Base-by-base conservation (phyloP, 805 yeast species). In the Ogataea paradorogensis region DNA sequence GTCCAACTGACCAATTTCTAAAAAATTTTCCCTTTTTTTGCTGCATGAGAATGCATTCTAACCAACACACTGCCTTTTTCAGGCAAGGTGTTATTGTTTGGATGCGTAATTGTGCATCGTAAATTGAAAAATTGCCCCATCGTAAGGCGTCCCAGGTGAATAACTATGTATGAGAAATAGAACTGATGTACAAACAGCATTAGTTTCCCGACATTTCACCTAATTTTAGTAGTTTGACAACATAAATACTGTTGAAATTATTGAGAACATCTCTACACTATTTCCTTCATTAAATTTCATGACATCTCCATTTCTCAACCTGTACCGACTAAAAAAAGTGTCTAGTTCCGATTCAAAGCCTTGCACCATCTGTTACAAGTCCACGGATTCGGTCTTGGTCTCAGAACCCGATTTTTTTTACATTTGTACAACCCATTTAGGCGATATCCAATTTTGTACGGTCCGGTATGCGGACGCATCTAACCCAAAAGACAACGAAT, bases 391-490 rank as follows among this genome's bases (percentile, higher is more conserved):
- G 0, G 82, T 77, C 9, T 52, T 78, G 23, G 56, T 78, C 7
- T 59, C 76, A 2, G 25, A 49, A 39, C 53, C 73, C 27, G 83
- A 77, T 52, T 76, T 74, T 63, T 73, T 78, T 51, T 76, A 75
- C 50, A 60, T 71, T 3, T 78, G 83, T 53, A 59, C 59, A 6
- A 37, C 59, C 4, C 83, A 78, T 55, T 55, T 77, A 33, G 52
- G 52, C 18, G 82, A 78, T 51, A 58, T 52, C 9, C 59, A 65
- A 26, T 76, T 73, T 50, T 71, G 75, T 32, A 50, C 45, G 2
- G 59, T 67, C 0, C 38, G 61, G 2, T 65, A 66, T 31, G 59
- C 65, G 1, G 69, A 65, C n/a, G 40, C 52, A 4, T 15, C 36
- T 4, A 43, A 45, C 2, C 45, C 36, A 4, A 44, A 36, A 48